Conservation (phyloP, 257 asterid species). For the Nicotiana undulata region DNA sequence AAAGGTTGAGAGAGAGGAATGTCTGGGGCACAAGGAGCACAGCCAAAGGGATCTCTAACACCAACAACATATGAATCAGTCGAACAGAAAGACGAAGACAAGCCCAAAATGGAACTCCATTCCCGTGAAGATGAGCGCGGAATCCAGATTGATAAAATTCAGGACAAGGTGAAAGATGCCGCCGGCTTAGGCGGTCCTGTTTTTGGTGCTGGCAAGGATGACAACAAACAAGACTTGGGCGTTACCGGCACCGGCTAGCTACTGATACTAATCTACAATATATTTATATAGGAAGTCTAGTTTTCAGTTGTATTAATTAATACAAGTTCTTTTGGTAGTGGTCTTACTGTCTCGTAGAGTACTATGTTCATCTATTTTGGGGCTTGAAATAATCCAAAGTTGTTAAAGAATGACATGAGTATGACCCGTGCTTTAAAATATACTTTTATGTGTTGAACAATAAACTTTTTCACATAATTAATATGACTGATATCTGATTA, state of each 20-base stretch:
- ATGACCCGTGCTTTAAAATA: not conserved
- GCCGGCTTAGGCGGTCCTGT: constrained; percentile 78
- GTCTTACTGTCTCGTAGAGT: not conserved
- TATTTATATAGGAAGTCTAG: not conserved
- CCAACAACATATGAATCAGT: constrained; percentile 71
- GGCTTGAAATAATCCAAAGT: not conserved
- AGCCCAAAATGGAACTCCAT: constrained; percentile 41
- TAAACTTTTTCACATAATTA: no score
- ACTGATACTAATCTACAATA: no score
- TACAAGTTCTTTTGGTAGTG: not conserved
- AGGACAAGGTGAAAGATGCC: constrained; percentile 77
- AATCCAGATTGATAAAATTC: constrained; percentile 45
- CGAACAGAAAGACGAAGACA: constrained; percentile 46
- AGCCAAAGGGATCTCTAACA: constrained; percentile 68
- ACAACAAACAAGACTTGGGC: constrained; percentile 59
- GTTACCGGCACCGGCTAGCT: constrained; percentile 56
- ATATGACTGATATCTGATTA: not conserved
- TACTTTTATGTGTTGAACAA: no score
- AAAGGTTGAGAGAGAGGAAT: constrained; percentile 8
- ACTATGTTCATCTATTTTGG: not conserved
- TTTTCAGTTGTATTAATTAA: not conserved
- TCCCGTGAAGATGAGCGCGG: constrained; percentile 80
- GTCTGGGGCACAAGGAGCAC: constrained; percentile 98
- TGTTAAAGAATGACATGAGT: not conserved
- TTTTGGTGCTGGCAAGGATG: constrained; percentile 68